Conservation (phyloP, 257 asterid species). For the Buddleja alternifolia region DNA sequence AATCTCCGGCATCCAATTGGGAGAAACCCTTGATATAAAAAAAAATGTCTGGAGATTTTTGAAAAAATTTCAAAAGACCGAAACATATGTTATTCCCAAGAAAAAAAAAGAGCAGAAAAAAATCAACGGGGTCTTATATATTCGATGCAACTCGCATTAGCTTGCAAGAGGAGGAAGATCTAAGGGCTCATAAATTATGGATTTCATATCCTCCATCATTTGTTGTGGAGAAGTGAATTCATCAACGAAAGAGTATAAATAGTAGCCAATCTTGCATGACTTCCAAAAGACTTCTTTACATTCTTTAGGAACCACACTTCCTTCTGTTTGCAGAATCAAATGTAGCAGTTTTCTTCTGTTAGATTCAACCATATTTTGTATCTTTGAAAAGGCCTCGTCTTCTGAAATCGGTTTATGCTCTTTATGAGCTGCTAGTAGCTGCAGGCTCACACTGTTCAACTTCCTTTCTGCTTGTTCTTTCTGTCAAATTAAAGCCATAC, state of each 20-base stretch:
- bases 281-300: conserved; percentile 33
- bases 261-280: conserved; percentile 12
- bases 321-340: conserved; percentile 2
- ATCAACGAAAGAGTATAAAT: conserved; percentile 11
- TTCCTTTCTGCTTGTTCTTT: conserved; percentile 18
- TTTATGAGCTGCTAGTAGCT: conserved; percentile 16
- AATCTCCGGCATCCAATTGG: no score
- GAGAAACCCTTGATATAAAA: no score
- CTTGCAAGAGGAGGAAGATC: not conserved
- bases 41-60: no score
- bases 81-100: no score
- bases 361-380: conserved; percentile 9
- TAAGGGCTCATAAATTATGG: conserved; percentile 13
- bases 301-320: conserved; percentile 26
- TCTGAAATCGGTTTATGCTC: not conserved
- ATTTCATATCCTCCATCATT: conserved; percentile 20
- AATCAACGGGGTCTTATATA: no score
- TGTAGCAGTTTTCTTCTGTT: conserved; percentile 25
- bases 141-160: not conserved
- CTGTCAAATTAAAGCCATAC: no score
- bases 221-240: conserved; percentile 31
- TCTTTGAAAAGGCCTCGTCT: conserved; percentile 8
- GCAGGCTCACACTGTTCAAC: conserved; percentile 4
- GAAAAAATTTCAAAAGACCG: no score
- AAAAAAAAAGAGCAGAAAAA: no score